A percentile compares a stretch with the other conserved stretches of the same genome.
These are phyloP conservation scores for Escallonia rubra DNA, from an alignment of 129 eudicot genomes.

Conservation along the genomic window DNA sequence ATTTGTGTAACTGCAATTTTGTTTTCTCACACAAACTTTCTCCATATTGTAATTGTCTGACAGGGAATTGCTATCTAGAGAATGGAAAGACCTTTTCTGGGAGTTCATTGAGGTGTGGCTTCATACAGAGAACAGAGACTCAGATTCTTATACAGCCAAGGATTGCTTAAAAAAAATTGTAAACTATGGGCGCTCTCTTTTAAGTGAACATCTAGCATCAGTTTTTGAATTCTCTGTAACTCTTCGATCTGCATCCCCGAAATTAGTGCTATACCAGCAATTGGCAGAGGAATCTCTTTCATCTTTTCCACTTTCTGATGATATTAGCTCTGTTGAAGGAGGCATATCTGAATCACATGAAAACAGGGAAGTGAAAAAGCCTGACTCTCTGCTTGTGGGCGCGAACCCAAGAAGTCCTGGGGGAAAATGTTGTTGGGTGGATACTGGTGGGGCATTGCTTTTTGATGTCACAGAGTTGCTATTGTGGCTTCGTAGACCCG, in stretches of 20 bases:
- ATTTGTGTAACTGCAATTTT: neutral
- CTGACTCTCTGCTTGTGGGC: slow-evolving; percentile 49
- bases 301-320: slow-evolving; percentile 79
- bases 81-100: slow-evolving; percentile 84
- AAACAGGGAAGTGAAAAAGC: slow-evolving; percentile 26
- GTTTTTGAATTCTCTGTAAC: slow-evolving; percentile 79
- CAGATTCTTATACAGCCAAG: slow-evolving; percentile 59
- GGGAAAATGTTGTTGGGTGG: slow-evolving; percentile 96
- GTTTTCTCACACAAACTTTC: neutral
- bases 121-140: slow-evolving; percentile 32
- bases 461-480: slow-evolving; percentile 65
- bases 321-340: slow-evolving; percentile 35
- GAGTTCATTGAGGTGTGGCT: slow-evolving; percentile 79
- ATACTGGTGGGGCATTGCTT: slow-evolving; percentile 75
- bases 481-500: slow-evolving; percentile 56
- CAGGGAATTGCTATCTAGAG: slow-evolving; percentile 86
- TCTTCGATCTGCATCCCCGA: slow-evolving; percentile 94
- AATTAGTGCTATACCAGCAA: slow-evolving; percentile 83
- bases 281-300: slow-evolving; percentile 91
- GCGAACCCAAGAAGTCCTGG: slow-evolving; percentile 60
- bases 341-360: slow-evolving; percentile 34
- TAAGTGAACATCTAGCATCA: slow-evolving; percentile 65
- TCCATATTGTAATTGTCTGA: neutral
- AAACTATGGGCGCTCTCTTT: slow-evolving; percentile 59
- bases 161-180: slow-evolving; percentile 69